Percentiles rank a stretch among this genome's conserved stretches.
Evolutionary conservation across 1,284 basidiomycete genomes (phyloP).

Genomic region (Peniophora sp.): DNA sequence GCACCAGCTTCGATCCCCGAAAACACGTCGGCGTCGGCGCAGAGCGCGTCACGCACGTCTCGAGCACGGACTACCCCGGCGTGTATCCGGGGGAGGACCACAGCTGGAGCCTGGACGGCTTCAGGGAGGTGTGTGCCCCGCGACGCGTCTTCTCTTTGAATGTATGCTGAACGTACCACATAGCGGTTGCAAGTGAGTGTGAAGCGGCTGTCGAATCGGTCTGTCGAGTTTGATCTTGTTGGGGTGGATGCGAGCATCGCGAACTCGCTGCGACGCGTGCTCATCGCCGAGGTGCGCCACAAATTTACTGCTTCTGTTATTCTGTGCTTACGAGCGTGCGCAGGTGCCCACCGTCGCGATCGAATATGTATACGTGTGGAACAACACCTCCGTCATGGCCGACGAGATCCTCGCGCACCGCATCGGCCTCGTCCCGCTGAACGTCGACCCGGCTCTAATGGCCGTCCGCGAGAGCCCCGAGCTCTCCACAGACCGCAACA

Average conservation of each 20-base stretch:
- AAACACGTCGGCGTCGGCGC: conserved; percentile 52
- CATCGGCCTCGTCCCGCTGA: conserved; percentile 84
- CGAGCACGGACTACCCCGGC: conserved; percentile 83
- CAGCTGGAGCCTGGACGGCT: conserved; percentile 72
- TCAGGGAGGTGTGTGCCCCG: conserved; percentile 57
- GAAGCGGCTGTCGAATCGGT: conserved; percentile 70
- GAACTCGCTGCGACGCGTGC: conserved; percentile 86
- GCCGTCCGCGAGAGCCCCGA: conserved; percentile 41
- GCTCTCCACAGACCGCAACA: conserved; percentile 82
- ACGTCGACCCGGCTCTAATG: conserved; percentile 72
- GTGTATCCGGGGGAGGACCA: conserved; percentile 80
- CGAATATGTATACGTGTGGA: conserved; percentile 90
- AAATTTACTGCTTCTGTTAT: not conserved
- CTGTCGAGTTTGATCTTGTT: conserved; percentile 91
- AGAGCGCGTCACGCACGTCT: conserved; percentile 76
- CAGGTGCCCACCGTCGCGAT: conserved; percentile 92
- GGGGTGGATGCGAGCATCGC: conserved; percentile 96
- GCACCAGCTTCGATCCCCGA: conserved; percentile 21
- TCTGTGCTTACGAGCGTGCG: not conserved
- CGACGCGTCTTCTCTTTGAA: conserved; percentile 13
- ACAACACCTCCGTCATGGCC: conserved; percentile 92
- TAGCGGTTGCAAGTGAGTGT: conserved; percentile 74
- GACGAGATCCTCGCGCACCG: conserved; percentile 93
- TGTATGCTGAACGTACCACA: conserved; percentile 5
- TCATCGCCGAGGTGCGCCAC: conserved; percentile 82